Evolutionary conservation across 1,284 basidiomycete species (phyloP).

Genomic region (Puccinia hordei): DNA sequence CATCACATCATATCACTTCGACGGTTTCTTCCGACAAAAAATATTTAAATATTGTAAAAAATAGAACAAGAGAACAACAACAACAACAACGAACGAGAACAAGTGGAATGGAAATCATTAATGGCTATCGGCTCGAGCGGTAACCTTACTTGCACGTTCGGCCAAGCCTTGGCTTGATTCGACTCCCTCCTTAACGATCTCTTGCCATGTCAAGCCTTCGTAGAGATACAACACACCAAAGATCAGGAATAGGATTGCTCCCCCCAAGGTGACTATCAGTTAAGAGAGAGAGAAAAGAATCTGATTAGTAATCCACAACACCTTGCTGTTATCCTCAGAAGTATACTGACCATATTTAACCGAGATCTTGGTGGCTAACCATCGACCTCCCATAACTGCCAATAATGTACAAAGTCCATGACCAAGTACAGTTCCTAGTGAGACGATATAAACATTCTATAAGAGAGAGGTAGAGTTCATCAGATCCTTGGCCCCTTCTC

Average conservation of each 20-base stretch:
- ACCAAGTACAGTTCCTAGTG: constrained; percentile 83
- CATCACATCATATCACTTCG: no score
- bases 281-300: not conserved
- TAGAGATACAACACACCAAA: constrained; percentile 66
- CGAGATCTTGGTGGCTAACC: constrained; percentile 87
- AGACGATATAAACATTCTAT: constrained; percentile 76
- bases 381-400: constrained; percentile 86
- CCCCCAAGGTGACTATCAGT: constrained; percentile 75
- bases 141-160: not conserved
- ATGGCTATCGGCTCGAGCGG: no score
- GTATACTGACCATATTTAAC: constrained; percentile 79
- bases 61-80: not conserved
- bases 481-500: not conserved
- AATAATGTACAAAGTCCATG: constrained; percentile 84
- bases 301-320: not conserved
- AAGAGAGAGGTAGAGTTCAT: not conserved
- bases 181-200: not conserved
- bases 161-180: not conserved
- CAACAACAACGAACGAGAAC: not conserved
- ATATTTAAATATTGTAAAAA: no score
- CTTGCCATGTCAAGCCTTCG: constrained; percentile 56
- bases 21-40: not conserved
- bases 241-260: constrained; percentile 76
- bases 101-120: no score
- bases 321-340: no score